Base-by-base conservation (phyloP, 768 basidiomycete genomes). In the Boletellus ananas region DNA sequence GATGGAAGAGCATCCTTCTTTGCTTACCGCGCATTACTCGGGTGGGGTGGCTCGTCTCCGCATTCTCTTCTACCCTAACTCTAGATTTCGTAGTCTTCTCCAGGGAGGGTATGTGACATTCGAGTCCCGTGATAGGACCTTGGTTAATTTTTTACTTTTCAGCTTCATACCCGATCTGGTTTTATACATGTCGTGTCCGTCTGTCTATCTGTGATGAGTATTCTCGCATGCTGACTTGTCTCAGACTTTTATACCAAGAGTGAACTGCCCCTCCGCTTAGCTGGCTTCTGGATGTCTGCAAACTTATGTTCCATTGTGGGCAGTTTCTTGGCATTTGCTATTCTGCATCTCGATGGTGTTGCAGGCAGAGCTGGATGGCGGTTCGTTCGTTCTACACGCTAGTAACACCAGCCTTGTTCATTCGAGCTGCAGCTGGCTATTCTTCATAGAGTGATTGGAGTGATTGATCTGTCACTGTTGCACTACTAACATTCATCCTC, bases 231-330 rank as follows among this genome's bases (percentile, higher is more conserved):
- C 23, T 47, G 21, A 50, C 7, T 10, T 37, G 1, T 16, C 13
- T 6, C 16, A 52, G 57, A 58, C 36, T 85, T 78, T 46, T 84
- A 84, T 59, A 82, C 78, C 10, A 81, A 81, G 60, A 71, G 64
- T 21, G 80, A 81, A 59, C 70, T 85, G 17, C 58, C 59, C 9
- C 44, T 61, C 5, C 77, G 85, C 17, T 71, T 87, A 9, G 83
- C 82, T 1, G 79, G 75, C 57, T 86, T 87, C 72, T 88, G 83
- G 84, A 72, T 79, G 25, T 79, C 80, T 4, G 78, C 78, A 60
- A 80, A 84, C 47, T 46, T 76, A 2, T 71, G 78, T 4, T 65
- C 76, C 38, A 80, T 87, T 44, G 54, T 81, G 17, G 74, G 77
- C 43, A 79, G 80, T 2, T 87, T 90, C 63, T 60, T 87, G 10